These are phyloP conservation scores for Artemisia argyi DNA, from an alignment of 129 eudicot species.

Conservation along the genomic window DNA sequence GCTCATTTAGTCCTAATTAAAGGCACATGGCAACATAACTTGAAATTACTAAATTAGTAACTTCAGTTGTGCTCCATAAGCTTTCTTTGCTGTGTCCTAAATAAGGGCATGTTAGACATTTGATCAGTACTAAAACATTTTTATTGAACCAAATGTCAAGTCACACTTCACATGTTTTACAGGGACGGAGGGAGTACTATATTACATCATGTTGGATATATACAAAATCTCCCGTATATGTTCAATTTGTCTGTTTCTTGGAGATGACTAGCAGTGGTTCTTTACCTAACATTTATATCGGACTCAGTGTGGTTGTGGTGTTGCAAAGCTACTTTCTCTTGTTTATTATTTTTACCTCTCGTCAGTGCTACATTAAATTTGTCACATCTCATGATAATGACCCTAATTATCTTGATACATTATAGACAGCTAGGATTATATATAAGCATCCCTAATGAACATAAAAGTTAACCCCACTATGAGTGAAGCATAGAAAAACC, in stretches of 20 bases:
- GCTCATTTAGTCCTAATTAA: too few relatives aligned
- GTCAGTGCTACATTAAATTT: too few relatives aligned
- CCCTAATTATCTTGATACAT: background rate
- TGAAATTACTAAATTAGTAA: background rate
- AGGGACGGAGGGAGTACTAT: too few relatives aligned
- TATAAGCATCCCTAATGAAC: conserved; percentile 19
- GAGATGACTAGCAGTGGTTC: too few relatives aligned
- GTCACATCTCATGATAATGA: too few relatives aligned
- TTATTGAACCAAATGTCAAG: background rate
- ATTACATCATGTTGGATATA: too few relatives aligned
- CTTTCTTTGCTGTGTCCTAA: background rate
- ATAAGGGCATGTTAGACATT: background rate
- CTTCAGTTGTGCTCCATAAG: background rate
- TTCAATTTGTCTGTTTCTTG: too few relatives aligned
- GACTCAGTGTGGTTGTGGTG: too few relatives aligned
- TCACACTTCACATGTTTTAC: too few relatives aligned
- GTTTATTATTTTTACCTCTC: background rate
- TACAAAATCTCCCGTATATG: too few relatives aligned
- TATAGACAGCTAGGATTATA: conserved; percentile 7
- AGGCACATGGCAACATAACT: background rate
- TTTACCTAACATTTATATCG: too few relatives aligned
- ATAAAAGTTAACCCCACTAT: background rate
- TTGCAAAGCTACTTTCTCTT: background rate
- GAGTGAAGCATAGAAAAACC: conserved; percentile 8
- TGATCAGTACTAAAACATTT: background rate